Percentiles rank a stretch among this genome's conserved stretches.
phyloP scores from a whole-genome alignment of 306 rosid species.

The Trifolium repens region DNA sequence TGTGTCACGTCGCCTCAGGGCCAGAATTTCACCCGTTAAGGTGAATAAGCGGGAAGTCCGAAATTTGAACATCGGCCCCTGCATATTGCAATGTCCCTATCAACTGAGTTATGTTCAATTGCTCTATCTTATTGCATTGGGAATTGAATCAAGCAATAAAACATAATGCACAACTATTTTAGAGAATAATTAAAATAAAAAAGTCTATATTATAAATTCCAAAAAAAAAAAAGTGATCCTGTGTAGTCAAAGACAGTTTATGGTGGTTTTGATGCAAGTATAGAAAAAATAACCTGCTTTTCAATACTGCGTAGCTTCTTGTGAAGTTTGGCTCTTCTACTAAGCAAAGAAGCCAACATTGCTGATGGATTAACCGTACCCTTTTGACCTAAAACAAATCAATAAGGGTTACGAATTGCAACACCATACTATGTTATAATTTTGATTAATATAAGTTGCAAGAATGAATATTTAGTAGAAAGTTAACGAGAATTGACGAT shows the following conservation, averaged over 20 bases:
- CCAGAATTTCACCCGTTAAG: too few species aligned
- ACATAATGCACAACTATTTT: neutral
- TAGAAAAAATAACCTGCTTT: slow-evolving; percentile 64
- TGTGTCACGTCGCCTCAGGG: too few species aligned
- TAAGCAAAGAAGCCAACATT: slow-evolving; percentile 75
- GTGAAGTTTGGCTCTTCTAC: slow-evolving; percentile 88
- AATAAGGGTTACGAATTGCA: too few species aligned
- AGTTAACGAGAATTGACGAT: too few species aligned
- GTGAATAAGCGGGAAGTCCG: too few species aligned
- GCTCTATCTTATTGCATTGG: neutral
- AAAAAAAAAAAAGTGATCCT: neutral
- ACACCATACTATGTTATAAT: too few species aligned
- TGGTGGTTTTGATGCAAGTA: neutral
- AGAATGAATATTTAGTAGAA: too few species aligned
- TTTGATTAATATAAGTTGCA: too few species aligned
- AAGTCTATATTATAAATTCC: neutral
- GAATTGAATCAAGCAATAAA: slow-evolving; percentile 19
- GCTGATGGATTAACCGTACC: slow-evolving; percentile 77
- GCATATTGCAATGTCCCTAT: too few species aligned
- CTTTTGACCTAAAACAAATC: neutral
- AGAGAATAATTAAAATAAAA: neutral
- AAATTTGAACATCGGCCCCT: too few species aligned
- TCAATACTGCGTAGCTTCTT: slow-evolving; percentile 92
- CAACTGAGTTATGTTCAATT: neutral
- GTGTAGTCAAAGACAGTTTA: neutral